phyloP scores from a whole-genome alignment of 371 early-diverging fungal species.

The Cokeromyces recurvatus region DNA sequence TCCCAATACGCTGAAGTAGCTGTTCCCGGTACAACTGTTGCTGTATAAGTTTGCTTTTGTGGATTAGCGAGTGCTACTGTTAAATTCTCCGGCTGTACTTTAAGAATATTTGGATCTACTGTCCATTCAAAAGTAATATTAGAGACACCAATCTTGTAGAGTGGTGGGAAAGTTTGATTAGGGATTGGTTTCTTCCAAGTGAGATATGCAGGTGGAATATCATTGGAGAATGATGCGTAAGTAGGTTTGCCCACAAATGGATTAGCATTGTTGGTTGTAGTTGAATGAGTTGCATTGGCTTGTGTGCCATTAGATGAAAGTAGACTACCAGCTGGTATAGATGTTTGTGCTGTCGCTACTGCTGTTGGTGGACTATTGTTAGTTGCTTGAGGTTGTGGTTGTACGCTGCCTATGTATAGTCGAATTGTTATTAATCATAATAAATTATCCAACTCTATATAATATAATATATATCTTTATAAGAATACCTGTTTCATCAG shows the following conservation, averaged over 20 bases:
- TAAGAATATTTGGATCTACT: conserved; percentile 29
- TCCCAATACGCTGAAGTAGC: conserved; percentile 45
- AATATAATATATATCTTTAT: no score
- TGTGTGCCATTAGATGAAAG: conserved; percentile 18
- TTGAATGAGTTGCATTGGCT: conserved; percentile 26
- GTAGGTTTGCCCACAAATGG: conserved; percentile 38
- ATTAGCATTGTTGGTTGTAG: conserved; percentile 20
- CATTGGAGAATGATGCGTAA: conserved; percentile 29
- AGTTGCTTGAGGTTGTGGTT: conserved; percentile 9
- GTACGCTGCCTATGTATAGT: conserved; percentile 1
- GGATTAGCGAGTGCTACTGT: conserved; percentile 43
- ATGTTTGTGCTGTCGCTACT: conserved; percentile 9
- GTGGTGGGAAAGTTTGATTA: conserved; percentile 36
- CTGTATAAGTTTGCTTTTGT: conserved; percentile 38
- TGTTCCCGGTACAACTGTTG: conserved; percentile 33
- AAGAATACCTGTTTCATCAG: conserved; percentile 21
- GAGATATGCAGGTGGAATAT: conserved; percentile 40
- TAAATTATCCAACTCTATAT: no score
- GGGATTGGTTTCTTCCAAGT: conserved; percentile 50
- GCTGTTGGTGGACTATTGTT: conserved; percentile 14
- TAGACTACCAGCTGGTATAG: conserved; percentile 5
- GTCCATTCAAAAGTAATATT: conserved; percentile 45
- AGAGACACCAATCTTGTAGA: conserved; percentile 40
- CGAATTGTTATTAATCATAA: no score
- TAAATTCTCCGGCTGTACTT: conserved; percentile 36